phyloP scores from a whole-genome alignment of 106 monocot species.

The Dendrobium officinale region DNA sequence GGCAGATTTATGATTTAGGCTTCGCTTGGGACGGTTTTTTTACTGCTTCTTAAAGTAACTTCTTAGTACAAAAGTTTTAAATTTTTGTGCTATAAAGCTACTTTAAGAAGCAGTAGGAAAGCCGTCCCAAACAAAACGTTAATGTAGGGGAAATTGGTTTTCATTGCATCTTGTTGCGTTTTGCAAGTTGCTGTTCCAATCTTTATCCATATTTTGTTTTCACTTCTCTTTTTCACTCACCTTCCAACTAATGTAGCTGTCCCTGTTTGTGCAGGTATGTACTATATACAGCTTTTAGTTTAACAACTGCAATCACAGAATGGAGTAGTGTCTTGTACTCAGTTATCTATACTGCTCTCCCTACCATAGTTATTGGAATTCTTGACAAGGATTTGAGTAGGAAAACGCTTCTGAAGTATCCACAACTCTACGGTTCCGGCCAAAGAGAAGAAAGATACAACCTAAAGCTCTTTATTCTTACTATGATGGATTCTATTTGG shows the following conservation, averaged over 20 bases:
- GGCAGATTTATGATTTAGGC: no score
- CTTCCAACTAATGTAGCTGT: neutral
- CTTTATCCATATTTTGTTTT: neutral
- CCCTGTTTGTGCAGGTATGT: slow-evolving; percentile 59
- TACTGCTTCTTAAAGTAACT: no score
- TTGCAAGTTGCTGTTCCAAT: neutral
- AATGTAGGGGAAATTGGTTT: no score
- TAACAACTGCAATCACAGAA: slow-evolving; percentile 55
- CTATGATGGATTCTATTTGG: slow-evolving; percentile 81
- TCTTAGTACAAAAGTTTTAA: no score
- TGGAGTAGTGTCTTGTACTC: slow-evolving; percentile 73
- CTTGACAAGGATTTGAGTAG: slow-evolving; percentile 84
- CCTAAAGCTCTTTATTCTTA: slow-evolving; percentile 48
- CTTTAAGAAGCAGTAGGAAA: no score
- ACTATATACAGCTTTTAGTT: slow-evolving; percentile 67
- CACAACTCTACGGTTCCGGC: slow-evolving; percentile 79
- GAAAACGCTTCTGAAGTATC: slow-evolving; percentile 73
- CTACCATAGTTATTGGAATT: slow-evolving; percentile 73
- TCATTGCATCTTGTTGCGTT: no score
- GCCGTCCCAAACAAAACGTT: no score
- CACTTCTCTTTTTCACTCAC: neutral
- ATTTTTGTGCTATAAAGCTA: no score
- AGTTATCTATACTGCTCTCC: slow-evolving; percentile 65
- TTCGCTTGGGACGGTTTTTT: no score
- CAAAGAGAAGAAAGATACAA: slow-evolving; percentile 89